These are phyloP conservation scores for Sporothrix inflata DNA, from an alignment of 2,329 filamentous ascomycete genomes.

Conservation along the genomic window DNA sequence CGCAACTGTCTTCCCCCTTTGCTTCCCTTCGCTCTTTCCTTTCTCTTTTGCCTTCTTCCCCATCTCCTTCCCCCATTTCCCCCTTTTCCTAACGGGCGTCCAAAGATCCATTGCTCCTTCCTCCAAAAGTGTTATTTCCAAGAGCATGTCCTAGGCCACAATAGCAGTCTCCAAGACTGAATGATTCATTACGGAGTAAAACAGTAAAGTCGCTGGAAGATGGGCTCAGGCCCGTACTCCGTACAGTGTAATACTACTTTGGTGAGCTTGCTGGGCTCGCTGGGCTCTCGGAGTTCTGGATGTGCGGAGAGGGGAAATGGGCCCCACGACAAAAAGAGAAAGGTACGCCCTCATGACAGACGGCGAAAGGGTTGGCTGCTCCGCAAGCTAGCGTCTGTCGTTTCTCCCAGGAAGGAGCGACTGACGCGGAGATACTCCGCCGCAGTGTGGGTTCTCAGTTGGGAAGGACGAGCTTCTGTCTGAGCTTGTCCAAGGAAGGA, in stretches of 20 bases:
- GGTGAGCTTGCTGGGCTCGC: not conserved
- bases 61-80: not conserved
- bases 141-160: not conserved
- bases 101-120: constrained; percentile 12
- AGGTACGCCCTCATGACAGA: not conserved
- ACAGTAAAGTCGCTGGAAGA: not conserved
- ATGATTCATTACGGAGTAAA: not conserved
- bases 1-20: not conserved
- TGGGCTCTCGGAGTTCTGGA: not conserved
- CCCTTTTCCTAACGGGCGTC: not conserved
- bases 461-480: not conserved
- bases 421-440: constrained; percentile 3
- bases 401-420: constrained; percentile 6
- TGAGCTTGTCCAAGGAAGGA: not conserved
- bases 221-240: not conserved
- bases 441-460: not conserved
- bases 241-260: not conserved
- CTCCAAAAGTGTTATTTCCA: not conserved
- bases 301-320: constrained; percentile 2
- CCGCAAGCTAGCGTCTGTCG: not conserved
- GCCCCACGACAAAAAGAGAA: not conserved
- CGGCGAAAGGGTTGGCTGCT: not conserved
- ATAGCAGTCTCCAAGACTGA: not conserved
- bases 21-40: not conserved
- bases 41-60: not conserved